Percentiles rank a stretch among this genome's conserved stretches.
Evolutionary conservation across 2,329 filamentous ascomycete genomes (phyloP).

Genomic region (Aotearoamyces nothofagi): DNA sequence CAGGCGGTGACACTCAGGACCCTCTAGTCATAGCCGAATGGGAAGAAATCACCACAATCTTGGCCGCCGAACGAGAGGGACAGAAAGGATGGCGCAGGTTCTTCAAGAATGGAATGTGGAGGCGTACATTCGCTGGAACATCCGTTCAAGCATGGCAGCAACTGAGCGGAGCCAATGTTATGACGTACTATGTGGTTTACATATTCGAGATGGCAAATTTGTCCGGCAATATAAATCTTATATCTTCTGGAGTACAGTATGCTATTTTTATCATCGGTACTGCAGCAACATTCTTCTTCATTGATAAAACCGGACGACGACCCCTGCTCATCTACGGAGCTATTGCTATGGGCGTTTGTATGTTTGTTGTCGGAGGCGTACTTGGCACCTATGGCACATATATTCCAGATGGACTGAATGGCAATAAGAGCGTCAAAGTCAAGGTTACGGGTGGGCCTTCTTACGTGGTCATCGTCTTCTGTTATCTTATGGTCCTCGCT

Average conservation of each 20-base stretch:
- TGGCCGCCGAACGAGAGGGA: slow-evolving; percentile 12
- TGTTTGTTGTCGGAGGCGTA: slow-evolving; percentile 30
- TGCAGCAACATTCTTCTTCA: slow-evolving; percentile 11
- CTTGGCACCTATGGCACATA: slow-evolving; percentile 24
- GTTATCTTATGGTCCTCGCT: slow-evolving; percentile 46
- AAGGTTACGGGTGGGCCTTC: slow-evolving; percentile 34
- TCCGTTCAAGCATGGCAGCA: slow-evolving; percentile 25
- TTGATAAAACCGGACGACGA: slow-evolving; percentile 12
- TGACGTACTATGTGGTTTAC: slow-evolving; percentile 23
- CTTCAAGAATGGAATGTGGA: slow-evolving; percentile 40
- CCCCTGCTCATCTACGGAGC: slow-evolving; percentile 22
- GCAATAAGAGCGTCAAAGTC: slow-evolving; percentile 35
- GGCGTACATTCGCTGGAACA: slow-evolving; percentile 37
- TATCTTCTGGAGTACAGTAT: slow-evolving; percentile 13
- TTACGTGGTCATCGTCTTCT: slow-evolving; percentile 49
- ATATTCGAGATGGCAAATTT: slow-evolving; percentile 23
- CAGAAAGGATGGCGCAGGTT: slow-evolving; percentile 26
- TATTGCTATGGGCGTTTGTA: slow-evolving; percentile 24
- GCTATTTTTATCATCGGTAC: slow-evolving; percentile 14
- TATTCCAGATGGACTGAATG: slow-evolving; percentile 27
- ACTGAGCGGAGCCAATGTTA: slow-evolving; percentile 12
- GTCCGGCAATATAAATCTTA: slow-evolving; percentile 20
- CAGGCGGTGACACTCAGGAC: slow-evolving; percentile 34
- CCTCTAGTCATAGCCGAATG: slow-evolving; percentile 41
- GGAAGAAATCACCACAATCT: slow-evolving; percentile 31